Evolutionary conservation across 2,329 filamentous ascomycete genomes (phyloP), one percentile per base, ranked within the genome.

Genomic region (Alternaria postmessia): DNA sequence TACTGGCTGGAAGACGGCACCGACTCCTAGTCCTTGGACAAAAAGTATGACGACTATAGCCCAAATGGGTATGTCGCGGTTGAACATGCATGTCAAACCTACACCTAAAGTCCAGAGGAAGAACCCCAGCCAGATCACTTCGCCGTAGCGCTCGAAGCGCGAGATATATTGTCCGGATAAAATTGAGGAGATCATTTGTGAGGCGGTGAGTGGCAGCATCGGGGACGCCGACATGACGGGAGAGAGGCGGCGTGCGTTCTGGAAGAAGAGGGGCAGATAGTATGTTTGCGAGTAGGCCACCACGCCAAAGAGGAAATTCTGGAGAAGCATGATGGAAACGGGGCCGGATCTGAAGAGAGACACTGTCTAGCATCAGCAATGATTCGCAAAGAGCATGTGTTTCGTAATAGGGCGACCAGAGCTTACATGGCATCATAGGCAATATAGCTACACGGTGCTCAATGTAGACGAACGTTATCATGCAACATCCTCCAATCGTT

Each of bases 191-290:
- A 79, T 64, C 4, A 68, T 62, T 28, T 70, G 67, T 9, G 55
- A 63, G 18, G 39, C 58, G 12, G 59, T 41, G 18, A 71, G 81
- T 72, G 72, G 88, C 85, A 7, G 76, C 75, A 18, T 77, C 73
- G 8, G 87, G 81, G 62, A 79, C 1, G 87, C 87, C 4, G 87
- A 86, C 12, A 77, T 75, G 14, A 84, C 69, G 0, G 82, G 78
- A 3, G 77, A 78, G 68, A 78, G 79, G 28, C 78, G 76, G 24
- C 82, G 80, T 3, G 83, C 85, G 57, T 88, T 88, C 64, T 89
- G 86, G 44, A 87, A 85, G 72, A 87, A 90, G 0, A 89, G 77
- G 1, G 87, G 87, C 5, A 89, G 72, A 66, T 86, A 89, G 73
- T 88, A 89, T 2, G 89, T 75, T 57, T 84, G 83, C 3, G 83